These are phyloP conservation scores for Pontederia crassipes DNA, from an alignment of 176 grass and related monocot genomes.

Conservation along the genomic window DNA sequence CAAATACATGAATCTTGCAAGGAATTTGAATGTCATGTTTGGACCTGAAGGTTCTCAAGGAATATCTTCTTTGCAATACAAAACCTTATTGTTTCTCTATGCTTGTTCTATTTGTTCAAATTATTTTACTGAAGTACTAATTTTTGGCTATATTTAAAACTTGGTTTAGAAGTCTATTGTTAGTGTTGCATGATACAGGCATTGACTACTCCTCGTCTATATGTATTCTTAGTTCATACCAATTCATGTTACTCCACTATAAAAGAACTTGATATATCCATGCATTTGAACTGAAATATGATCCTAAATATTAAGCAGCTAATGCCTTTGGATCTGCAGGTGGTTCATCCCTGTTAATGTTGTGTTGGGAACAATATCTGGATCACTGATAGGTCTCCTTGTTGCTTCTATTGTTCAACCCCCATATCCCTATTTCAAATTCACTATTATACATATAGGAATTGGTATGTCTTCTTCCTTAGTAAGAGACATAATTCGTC, in stretches of 20 bases:
- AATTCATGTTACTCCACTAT: not conserved
- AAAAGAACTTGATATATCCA: not conserved
- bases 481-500: not conserved
- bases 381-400: slow-evolving; percentile 85
- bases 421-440: slow-evolving; percentile 97
- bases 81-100: too few relatives aligned
- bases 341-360: slow-evolving; percentile 99
- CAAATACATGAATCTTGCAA: too few relatives aligned
- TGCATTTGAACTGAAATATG: too few relatives aligned
- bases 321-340: slow-evolving; percentile 39
- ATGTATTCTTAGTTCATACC: too few relatives aligned
- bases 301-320: not conserved
- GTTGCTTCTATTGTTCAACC: slow-evolving; percentile 83
- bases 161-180: not conserved
- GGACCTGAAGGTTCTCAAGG: too few relatives aligned
- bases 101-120: too few relatives aligned
- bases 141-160: too few relatives aligned
- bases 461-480: slow-evolving; percentile 50
- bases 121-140: too few relatives aligned
- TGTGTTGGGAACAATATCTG: slow-evolving; percentile 52
- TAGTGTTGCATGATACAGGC: not conserved
- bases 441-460: slow-evolving; percentile 92
- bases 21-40: too few relatives aligned
- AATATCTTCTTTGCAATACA: too few relatives aligned
- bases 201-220: not conserved